Evolutionary conservation across 1,284 basidiomycete species (phyloP), one percentile per base, ranked within the genome.

Genomic region (Lignosus rhinocerotis): DNA sequence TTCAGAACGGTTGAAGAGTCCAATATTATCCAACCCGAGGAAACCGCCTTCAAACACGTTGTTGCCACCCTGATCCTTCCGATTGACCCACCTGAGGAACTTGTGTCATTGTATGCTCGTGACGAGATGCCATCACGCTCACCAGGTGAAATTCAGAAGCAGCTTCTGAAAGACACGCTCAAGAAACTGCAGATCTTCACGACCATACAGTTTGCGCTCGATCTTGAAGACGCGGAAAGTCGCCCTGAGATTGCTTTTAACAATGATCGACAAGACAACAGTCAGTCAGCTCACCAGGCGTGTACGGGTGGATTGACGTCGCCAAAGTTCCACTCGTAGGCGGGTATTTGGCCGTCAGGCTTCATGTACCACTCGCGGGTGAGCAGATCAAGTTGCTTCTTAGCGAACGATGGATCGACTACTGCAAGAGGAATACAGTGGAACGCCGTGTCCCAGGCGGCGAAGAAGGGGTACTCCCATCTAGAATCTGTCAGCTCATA

Each of bases 341-440:
- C 96, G 5, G 96, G 96, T 51, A 99, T 89, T 66, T 96, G 95
- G 42, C 96, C 96, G 72, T 98, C 96, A 1, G 96, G 96, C 75
- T 97, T 97, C 90, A 93, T 92, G 77, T 99, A 99, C 96, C 96
- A 99, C 74, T 99, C 96, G 58, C 96, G 85, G 2, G 96, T 98
- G 69, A 99, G 84, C 57, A 98, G 74, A 72, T 98, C 95, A 41
- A 99, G 83, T 74, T 99, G 96, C 74, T 96, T 96, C 82, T 99
- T 99, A 36, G 96, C 96, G 68, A 97, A 98, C 0, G 86, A 80
- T 2, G 96, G 92, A 72, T 99, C 96, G 33, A 98, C 90, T 69
- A 98, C 88, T 11, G 96, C 96, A 8, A 99, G 84, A 1, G 96
- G 96, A 63, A 99, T 94, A 70, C 95, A 98, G 73, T 99, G 96